A percentile compares a stretch with the other conserved stretches of the same genome.
These are phyloP conservation scores for Chlorella variabilis DNA, from an alignment of 163 green algal genomes.

Conservation along the genomic window DNA sequence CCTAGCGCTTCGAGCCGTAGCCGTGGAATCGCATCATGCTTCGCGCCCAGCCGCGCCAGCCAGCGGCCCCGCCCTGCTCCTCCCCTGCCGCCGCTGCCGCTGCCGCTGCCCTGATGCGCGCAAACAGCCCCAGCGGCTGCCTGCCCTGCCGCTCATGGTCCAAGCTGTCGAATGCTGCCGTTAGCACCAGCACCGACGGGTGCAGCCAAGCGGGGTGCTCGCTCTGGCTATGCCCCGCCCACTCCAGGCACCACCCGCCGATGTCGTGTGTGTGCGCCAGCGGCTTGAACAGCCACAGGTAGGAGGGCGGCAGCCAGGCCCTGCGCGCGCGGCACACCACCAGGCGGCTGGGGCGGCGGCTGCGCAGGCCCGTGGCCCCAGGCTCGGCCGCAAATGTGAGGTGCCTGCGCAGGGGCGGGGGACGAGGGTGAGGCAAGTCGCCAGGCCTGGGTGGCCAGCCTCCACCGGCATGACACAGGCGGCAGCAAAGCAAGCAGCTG, in stretches of 20 bases:
- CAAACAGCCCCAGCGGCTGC: conserved; percentile 40
- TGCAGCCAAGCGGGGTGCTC: conserved; percentile 42
- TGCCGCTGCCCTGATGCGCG: background rate
- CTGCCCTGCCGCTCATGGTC: conserved; percentile 29
- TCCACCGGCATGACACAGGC: too few relatives aligned
- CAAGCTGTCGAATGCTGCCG: conserved; percentile 47
- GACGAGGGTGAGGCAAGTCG: background rate
- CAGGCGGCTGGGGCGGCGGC: conserved; percentile 8
- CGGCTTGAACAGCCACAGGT: conserved; percentile 55
- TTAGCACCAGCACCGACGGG: conserved; percentile 50
- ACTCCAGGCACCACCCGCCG: conserved; percentile 55
- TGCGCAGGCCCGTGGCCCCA: background rate
- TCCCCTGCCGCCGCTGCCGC: background rate
- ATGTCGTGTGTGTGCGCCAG: conserved; percentile 31
- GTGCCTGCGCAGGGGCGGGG: conserved; percentile 10
- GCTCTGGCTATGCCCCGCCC: conserved; percentile 27
- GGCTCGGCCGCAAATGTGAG: conserved; percentile 39
- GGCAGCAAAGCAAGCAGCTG: too few relatives aligned
- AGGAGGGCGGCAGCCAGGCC: conserved; percentile 54
- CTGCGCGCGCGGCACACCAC: conserved; percentile 34
- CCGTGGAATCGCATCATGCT: conserved; percentile 29
- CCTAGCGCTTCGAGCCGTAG: too few relatives aligned
- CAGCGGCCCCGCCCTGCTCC: background rate
- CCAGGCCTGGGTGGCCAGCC: too few relatives aligned
- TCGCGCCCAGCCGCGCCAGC: background rate